phyloP scores from a whole-genome alignment of 2,329 filamentous ascomycete genomes.

The Aspergillus sp. region DNA sequence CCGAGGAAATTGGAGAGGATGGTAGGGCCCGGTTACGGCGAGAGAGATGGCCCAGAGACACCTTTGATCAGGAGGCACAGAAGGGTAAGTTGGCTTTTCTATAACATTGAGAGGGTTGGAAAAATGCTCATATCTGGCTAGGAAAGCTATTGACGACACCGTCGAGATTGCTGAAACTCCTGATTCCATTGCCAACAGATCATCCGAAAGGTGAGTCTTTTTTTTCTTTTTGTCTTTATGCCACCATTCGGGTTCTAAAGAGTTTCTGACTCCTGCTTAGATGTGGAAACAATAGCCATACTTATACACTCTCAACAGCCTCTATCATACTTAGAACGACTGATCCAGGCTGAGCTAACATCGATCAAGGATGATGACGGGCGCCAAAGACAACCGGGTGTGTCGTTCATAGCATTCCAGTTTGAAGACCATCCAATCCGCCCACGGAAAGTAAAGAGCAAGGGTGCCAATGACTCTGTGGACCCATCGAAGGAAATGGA shows the following conservation, averaged over 20 bases:
- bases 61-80: slow-evolving; percentile 60
- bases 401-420: slow-evolving; percentile 80
- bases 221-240: neutral
- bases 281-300: slow-evolving; percentile 80
- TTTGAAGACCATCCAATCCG: slow-evolving; percentile 60
- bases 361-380: slow-evolving; percentile 62
- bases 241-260: too few species aligned
- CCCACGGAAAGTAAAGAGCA: slow-evolving; percentile 39
- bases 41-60: slow-evolving; percentile 26
- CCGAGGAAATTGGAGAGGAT: slow-evolving; percentile 5
- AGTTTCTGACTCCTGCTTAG: slow-evolving; percentile 24
- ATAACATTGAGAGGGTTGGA: neutral
- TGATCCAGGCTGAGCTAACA: slow-evolving; percentile 85
- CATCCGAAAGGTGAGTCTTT: slow-evolving; percentile 53
- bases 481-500: slow-evolving; percentile 3
- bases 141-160: slow-evolving; percentile 80
- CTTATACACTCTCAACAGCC: slow-evolving; percentile 89
- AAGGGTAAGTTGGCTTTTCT: slow-evolving; percentile 51
- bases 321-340: slow-evolving; percentile 81
- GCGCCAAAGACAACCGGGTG: slow-evolving; percentile 67
- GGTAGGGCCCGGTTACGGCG: slow-evolving; percentile 3
- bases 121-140: slow-evolving; percentile 29
- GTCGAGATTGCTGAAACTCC: slow-evolving; percentile 75
- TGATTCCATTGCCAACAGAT: slow-evolving; percentile 68
- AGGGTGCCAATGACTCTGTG: slow-evolving; percentile 14